These are phyloP conservation scores for Rhizopogon vesiculosus DNA, from an alignment of 768 basidiomycete genomes.

Conservation along the genomic window DNA sequence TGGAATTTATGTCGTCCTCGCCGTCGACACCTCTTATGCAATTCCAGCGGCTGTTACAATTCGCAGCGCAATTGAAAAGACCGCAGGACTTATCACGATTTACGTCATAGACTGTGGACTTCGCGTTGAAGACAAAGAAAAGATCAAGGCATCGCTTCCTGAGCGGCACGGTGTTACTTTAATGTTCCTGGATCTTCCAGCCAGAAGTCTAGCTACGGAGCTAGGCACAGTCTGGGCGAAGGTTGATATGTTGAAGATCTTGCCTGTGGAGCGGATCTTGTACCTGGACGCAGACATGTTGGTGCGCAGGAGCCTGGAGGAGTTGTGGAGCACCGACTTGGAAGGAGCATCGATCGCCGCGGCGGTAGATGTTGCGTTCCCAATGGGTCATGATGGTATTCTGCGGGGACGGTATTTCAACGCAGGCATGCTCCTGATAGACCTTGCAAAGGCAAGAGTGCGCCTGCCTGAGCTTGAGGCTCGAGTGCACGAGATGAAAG, in stretches of 20 bases:
- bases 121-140: slow-evolving; percentile 26
- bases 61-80: slow-evolving; percentile 33
- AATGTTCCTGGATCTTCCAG: slow-evolving; percentile 36
- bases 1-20: slow-evolving; percentile 43
- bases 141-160: slow-evolving; percentile 27
- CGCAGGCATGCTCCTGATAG: slow-evolving; percentile 48
- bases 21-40: slow-evolving; percentile 39
- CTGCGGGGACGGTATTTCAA: slow-evolving; percentile 43
- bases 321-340: slow-evolving; percentile 44
- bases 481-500: slow-evolving; percentile 20
- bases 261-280: slow-evolving; percentile 46
- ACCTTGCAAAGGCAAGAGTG: slow-evolving; percentile 36
- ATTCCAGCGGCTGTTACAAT: slow-evolving; percentile 47
- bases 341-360: slow-evolving; percentile 39
- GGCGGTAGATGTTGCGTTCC: slow-evolving; percentile 43
- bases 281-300: slow-evolving; percentile 54
- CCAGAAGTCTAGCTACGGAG: slow-evolving; percentile 19
- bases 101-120: slow-evolving; percentile 50
- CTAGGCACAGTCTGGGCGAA: slow-evolving; percentile 44
- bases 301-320: slow-evolving; percentile 33
- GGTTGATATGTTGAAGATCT: slow-evolving; percentile 37
- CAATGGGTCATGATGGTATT: slow-evolving; percentile 39
- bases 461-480: slow-evolving; percentile 20
- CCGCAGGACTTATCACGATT: slow-evolving; percentile 36
- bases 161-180: slow-evolving; percentile 29